phyloP scores from a whole-genome alignment of 2,329 filamentous ascomycete genomes.

The Seiridium cupressi region DNA sequence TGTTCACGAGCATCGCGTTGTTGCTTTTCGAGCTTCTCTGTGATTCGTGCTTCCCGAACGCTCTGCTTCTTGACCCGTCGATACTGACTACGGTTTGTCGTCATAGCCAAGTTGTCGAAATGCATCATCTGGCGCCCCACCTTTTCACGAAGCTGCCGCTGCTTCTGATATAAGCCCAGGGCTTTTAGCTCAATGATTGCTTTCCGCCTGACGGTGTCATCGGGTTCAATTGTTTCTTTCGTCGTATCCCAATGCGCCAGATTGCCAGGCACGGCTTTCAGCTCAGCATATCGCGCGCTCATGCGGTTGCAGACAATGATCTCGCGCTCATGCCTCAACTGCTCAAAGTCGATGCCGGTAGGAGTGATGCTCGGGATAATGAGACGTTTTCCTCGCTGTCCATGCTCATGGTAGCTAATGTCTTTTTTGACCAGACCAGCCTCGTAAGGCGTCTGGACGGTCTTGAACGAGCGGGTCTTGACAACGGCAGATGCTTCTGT shows the following conservation, averaged over 20 bases:
- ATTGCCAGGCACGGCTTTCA: slow-evolving; percentile 82
- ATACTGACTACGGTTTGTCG: slow-evolving; percentile 86
- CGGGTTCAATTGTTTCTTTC: slow-evolving; percentile 64
- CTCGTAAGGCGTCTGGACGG: slow-evolving; percentile 71
- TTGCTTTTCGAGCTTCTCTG: slow-evolving; percentile 98
- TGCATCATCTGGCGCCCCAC: slow-evolving; percentile 91
- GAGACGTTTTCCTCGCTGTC: slow-evolving; percentile 69
- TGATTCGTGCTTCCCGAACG: slow-evolving; percentile 90
- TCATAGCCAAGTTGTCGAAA: slow-evolving; percentile 96
- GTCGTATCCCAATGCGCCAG: slow-evolving; percentile 83
- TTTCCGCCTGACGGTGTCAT: slow-evolving; percentile 82
- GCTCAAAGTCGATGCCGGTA: slow-evolving; percentile 82
- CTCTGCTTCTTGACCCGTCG: slow-evolving; percentile 97
- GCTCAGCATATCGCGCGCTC: slow-evolving; percentile 76
- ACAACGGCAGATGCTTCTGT: slow-evolving; percentile 24
- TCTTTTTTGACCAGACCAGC: slow-evolving; percentile 48
- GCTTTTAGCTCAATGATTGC: slow-evolving; percentile 95
- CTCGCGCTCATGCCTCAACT: slow-evolving; percentile 82
- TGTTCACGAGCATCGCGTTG: slow-evolving; percentile 94
- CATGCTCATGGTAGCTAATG: slow-evolving; percentile 81
- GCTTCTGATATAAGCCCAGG: slow-evolving; percentile 82
- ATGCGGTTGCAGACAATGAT: slow-evolving; percentile 88
- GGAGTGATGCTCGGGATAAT: slow-evolving; percentile 89
- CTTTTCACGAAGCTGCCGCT: slow-evolving; percentile 79
- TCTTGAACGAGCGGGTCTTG: slow-evolving; percentile 62